Evolutionary conservation across 1,139 yeast genomes (phyloP).

Genomic region (Meyerozyma carpophila): DNA sequence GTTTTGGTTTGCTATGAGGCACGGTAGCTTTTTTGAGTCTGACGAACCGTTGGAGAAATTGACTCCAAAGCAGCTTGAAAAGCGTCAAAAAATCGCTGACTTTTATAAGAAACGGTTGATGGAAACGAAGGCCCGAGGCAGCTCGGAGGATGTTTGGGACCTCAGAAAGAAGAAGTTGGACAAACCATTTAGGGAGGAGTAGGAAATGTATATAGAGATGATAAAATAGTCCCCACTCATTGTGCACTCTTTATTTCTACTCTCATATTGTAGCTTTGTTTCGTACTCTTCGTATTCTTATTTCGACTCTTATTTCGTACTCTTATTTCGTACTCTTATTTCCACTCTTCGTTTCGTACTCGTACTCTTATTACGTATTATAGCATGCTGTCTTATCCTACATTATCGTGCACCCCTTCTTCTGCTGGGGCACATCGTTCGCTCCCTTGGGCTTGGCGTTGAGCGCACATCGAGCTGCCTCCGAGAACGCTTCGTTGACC

Average conservation of each 20-base stretch:
- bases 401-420: neutral
- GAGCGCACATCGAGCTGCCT: slow-evolving; percentile 93
- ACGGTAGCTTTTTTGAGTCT: slow-evolving; percentile 32
- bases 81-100: slow-evolving; percentile 54
- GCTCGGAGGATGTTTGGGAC: slow-evolving; percentile 82
- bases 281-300: too few relatives aligned
- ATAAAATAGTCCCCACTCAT: too few relatives aligned
- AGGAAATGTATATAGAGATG: slow-evolving; percentile 1
- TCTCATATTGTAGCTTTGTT: too few relatives aligned
- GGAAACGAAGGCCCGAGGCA: slow-evolving; percentile 58
- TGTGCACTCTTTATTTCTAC: too few relatives aligned
- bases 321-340: too few relatives aligned
- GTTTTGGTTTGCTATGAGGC: slow-evolving; percentile 72
- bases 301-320: too few relatives aligned
- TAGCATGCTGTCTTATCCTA: neutral
- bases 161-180: slow-evolving; percentile 31
- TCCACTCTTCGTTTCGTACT: too few relatives aligned
- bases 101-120: slow-evolving; percentile 63
- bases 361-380: neutral
- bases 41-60: slow-evolving; percentile 28
- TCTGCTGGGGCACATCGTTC: neutral
- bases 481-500: slow-evolving; percentile 94
- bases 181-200: slow-evolving; percentile 2
- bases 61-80: slow-evolving; percentile 42
- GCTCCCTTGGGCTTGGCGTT: slow-evolving; percentile 69